Conservation (phyloP, 768 basidiomycete species). For the Sporobolomyces pararoseus region DNA sequence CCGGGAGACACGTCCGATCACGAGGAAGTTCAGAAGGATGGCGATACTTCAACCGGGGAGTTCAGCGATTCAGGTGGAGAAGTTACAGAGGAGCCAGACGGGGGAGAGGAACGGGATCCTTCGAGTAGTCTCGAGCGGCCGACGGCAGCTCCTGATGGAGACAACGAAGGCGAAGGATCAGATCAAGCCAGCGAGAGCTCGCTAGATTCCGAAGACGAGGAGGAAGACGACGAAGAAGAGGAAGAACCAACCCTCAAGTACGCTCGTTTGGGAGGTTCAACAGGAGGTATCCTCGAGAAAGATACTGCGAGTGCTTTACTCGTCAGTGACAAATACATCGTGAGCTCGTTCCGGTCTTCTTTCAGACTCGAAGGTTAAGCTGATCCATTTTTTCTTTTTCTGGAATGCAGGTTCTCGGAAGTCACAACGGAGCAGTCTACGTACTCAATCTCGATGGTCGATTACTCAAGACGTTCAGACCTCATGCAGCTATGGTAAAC, state of each 20-base stretch:
- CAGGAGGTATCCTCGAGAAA: constrained; percentile 75
- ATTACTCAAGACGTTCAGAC: constrained; percentile 82
- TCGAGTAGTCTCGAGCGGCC: constrained; percentile 40
- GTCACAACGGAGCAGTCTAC: constrained; percentile 88
- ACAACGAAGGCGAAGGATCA: constrained; percentile 47
- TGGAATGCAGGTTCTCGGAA: constrained; percentile 70
- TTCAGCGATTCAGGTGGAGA: not conserved
- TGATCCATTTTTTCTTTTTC: not conserved
- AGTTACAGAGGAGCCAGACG: not conserved
- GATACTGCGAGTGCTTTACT: constrained; percentile 82
- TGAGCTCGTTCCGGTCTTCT: constrained; percentile 48
- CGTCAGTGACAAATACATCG: constrained; percentile 69
- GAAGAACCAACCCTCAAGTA: constrained; percentile 89
- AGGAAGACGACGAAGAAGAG: constrained; percentile 60
- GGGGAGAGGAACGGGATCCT: constrained; percentile 48
- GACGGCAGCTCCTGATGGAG: constrained; percentile 38
- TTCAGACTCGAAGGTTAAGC: not conserved
- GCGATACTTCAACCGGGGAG: too few species aligned
- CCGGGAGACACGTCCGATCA: not conserved
- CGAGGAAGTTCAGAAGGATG: constrained; percentile 21
- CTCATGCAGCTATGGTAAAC: constrained; percentile 78
- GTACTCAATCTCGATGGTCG: constrained; percentile 73
- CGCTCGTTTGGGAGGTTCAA: constrained; percentile 67
- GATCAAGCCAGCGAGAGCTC: too few species aligned
- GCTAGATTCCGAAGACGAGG: constrained; percentile 62